These are phyloP conservation scores for Trichosporon sp. DNA, from an alignment of 1,284 basidiomycete species.

Conservation along the genomic window DNA sequence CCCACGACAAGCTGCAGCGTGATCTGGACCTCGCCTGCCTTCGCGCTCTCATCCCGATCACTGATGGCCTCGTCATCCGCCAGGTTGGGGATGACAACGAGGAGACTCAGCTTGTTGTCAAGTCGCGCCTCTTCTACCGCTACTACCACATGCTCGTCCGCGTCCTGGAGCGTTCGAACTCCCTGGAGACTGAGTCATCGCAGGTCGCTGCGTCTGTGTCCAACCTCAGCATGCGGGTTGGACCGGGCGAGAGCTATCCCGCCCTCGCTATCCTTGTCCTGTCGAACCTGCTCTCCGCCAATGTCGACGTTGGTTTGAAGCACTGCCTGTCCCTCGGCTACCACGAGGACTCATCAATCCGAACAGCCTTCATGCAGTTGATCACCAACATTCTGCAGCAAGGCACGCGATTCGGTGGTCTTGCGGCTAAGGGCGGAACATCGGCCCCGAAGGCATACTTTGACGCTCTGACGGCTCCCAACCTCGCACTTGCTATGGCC, in stretches of 20 bases:
- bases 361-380: constrained; percentile 79
- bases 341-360: constrained; percentile 64
- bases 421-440: constrained; percentile 22
- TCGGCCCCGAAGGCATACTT: constrained; percentile 29
- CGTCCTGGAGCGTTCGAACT: constrained; percentile 54
- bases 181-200: constrained; percentile 19
- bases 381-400: constrained; percentile 77
- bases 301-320: constrained; percentile 82
- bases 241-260: constrained; percentile 15
- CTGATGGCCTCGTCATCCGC: constrained; percentile 68
- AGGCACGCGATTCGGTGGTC: constrained; percentile 54
- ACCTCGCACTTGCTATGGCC: constrained; percentile 61
- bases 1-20: constrained; percentile 24
- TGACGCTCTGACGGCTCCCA: constrained; percentile 28
- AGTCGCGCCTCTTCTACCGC: constrained; percentile 69
- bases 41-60: constrained; percentile 64
- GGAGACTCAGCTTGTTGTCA: constrained; percentile 63
- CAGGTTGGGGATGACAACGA: constrained; percentile 56
- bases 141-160: constrained; percentile 64
- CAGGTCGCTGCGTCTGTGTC: constrained; percentile 18
- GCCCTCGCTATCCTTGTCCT: constrained; percentile 58
- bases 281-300: constrained; percentile 74
- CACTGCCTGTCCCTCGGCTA: constrained; percentile 78
- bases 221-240: constrained; percentile 14
- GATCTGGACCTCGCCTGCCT: constrained; percentile 70